Evolutionary conservation across 192 early-diverging fungal species (phyloP), one percentile per base, ranked within the genome.

Genomic region (Entomortierella parvispora): DNA sequence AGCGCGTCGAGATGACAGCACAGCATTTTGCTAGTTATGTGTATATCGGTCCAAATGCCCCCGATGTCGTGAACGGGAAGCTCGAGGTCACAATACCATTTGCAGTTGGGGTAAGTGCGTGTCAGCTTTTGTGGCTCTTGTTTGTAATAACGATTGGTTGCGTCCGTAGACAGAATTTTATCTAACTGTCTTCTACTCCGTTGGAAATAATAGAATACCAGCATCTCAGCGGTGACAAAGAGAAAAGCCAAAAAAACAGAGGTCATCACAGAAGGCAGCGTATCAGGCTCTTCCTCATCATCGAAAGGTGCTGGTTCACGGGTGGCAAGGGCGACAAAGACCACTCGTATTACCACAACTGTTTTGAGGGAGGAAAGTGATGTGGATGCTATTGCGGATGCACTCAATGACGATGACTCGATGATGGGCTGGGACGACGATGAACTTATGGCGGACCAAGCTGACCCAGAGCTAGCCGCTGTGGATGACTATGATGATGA

Each of bases 1-100:
- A 95, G 69, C 76, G 83, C 22, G 79, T 86, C 47, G 87, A 90
- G 46, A 54, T 70, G 17, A 90, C 90, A 57, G 80, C 77, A 11
- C 84, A 86, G 56, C 90, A 90, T 4, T 96, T 88, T 64, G 83
- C 60, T 14, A 68, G 49, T 71, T 93, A 95, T 69, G 83, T 89
- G 4, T 82, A 85, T 59, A 66, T 84, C 2, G 86, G 85, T 1
- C 60, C 80, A 50, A 84, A 84, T 22, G 79, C 83, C 6, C 64
- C 55, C 26, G 70, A 75, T n/a, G 80, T 88, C 14, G 33, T 80
- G 23, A 81, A 83, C 29, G 86, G 86, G 28, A 72, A 83, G 50
- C 53, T 83, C 61, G 69, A 76, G 3, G 65, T 90, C 10, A 56
- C 65, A 37, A 72, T 90, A 62, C 68, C 62, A 4, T 78, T 90